phyloP scores from a whole-genome alignment of 75 land plant genomes.

The Chamaecyparis obtusa region DNA sequence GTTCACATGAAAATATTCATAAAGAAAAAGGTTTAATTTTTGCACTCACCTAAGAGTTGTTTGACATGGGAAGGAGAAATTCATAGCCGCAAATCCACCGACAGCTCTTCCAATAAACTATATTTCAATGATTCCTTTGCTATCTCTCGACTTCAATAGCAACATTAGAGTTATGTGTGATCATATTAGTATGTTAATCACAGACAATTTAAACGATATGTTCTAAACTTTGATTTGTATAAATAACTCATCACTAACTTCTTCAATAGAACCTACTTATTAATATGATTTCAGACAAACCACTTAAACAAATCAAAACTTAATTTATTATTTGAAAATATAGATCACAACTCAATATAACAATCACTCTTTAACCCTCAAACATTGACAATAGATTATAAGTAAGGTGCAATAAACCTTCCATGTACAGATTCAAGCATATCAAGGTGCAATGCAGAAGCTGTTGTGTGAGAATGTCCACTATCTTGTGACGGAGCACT shows the following conservation, averaged over 20 bases:
- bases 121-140: slow-evolving; percentile 23
- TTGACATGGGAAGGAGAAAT: slow-evolving; percentile 8
- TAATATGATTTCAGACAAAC: too few relatives aligned
- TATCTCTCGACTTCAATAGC: slow-evolving; percentile 9
- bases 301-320: too few relatives aligned
- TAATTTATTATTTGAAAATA: too few relatives aligned
- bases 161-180: not conserved
- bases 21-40: too few relatives aligned
- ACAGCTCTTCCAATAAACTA: slow-evolving; percentile 39
- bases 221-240: too few relatives aligned
- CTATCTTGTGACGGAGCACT: not conserved
- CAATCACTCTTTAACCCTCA: not conserved
- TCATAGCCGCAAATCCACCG: slow-evolving; percentile 35
- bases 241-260: too few relatives aligned
- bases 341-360: too few relatives aligned
- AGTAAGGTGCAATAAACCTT: not conserved
- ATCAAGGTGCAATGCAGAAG: not conserved
- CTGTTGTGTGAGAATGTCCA: not conserved
- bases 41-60: not conserved
- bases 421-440: not conserved
- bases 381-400: not conserved
- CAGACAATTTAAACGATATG: too few relatives aligned
- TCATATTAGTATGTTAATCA: too few relatives aligned
- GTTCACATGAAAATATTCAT: too few relatives aligned
- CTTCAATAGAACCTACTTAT: too few relatives aligned